Conservation (phyloP, 768 basidiomycete species). For the Amanita rubescens region DNA sequence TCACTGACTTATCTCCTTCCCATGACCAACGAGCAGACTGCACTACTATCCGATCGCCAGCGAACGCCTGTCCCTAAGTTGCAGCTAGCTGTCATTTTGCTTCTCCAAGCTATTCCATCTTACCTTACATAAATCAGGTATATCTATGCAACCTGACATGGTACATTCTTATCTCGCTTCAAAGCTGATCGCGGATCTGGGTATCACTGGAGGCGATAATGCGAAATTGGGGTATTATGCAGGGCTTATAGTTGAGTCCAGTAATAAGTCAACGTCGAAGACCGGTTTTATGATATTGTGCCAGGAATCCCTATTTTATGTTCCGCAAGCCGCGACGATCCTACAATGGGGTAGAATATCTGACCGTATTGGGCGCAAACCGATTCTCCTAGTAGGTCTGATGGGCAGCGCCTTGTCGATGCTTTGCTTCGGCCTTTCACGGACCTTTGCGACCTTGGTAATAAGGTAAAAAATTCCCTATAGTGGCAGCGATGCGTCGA, state of each 20-base stretch:
- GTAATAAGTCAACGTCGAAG: not conserved
- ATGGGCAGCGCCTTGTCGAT: conserved; percentile 46
- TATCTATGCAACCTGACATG: not conserved
- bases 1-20: not conserved
- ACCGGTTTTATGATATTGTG: not conserved
- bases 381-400: conserved; percentile 47
- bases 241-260: conserved; percentile 41
- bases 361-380: conserved; percentile 53
- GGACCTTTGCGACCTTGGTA: conserved; percentile 46
- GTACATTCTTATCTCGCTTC: not conserved
- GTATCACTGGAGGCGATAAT: conserved; percentile 55
- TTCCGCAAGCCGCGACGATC: conserved; percentile 47
- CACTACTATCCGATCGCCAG: not conserved
- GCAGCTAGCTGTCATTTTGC: conserved; percentile 40
- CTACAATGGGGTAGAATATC: conserved; percentile 62
- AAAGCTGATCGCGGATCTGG: conserved; percentile 55
- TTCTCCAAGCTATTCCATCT: conserved; percentile 27
- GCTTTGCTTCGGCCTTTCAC: conserved; percentile 55
- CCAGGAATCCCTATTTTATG: conserved; percentile 58
- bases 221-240: conserved; percentile 64
- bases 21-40: conserved; percentile 2
- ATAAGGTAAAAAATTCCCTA: conserved; percentile 33
- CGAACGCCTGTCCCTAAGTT: conserved; percentile 43
- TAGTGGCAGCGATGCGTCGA: not conserved
- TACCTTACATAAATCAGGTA: conserved; percentile 6